Conservation (phyloP, 495 filamentous ascomycete genomes). For the Rhypophila decipiens region DNA sequence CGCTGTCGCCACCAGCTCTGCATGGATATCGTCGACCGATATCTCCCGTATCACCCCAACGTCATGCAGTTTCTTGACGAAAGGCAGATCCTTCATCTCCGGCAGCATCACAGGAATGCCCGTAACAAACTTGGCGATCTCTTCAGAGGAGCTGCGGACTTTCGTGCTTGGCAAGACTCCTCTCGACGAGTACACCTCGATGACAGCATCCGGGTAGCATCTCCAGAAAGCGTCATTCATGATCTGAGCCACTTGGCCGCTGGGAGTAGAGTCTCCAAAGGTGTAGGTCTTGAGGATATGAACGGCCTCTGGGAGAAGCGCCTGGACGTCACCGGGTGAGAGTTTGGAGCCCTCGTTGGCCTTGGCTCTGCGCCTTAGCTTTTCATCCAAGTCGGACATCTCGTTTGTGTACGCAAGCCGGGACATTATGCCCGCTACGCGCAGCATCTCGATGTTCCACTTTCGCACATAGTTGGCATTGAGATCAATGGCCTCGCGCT, state of each 20-base stretch:
- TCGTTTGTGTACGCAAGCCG: slow-evolving; percentile 81
- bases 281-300: slow-evolving; percentile 78
- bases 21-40: slow-evolving; percentile 75
- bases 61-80: slow-evolving; percentile 70
- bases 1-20: slow-evolving; percentile 71
- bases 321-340: slow-evolving; percentile 51
- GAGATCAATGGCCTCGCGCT: slow-evolving; percentile 92
- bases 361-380: slow-evolving; percentile 40
- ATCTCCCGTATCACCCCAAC: slow-evolving; percentile 78
- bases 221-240: slow-evolving; percentile 96
- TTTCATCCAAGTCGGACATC: slow-evolving; percentile 65
- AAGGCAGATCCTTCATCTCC: slow-evolving; percentile 57
- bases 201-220: slow-evolving; percentile 68
- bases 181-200: slow-evolving; percentile 81
- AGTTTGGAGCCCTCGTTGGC: slow-evolving; percentile 28
- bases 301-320: slow-evolving; percentile 68
- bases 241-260: slow-evolving; percentile 65
- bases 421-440: slow-evolving; percentile 82
- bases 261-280: slow-evolving; percentile 83
- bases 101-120: slow-evolving; percentile 84
- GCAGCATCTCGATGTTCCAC: slow-evolving; percentile 95
- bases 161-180: slow-evolving; percentile 73
- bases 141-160: slow-evolving; percentile 73
- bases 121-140: slow-evolving; percentile 76
- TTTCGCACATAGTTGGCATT: slow-evolving; percentile 89